phyloP scores from a whole-genome alignment of 1,284 basidiomycete species.

The Fomitopsis schrenkii region DNA sequence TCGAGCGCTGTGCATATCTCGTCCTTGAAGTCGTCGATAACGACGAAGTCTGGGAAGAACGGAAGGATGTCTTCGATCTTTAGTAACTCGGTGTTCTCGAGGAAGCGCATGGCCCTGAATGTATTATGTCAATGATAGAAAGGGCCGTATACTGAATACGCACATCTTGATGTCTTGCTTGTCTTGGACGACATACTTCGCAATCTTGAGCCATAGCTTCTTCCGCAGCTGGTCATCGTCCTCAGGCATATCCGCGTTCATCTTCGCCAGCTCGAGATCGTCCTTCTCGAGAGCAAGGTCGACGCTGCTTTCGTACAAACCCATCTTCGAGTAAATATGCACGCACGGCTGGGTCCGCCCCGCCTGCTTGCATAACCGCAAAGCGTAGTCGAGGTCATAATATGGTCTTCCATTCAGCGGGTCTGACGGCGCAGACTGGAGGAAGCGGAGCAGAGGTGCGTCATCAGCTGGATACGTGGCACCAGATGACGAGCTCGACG shows the following conservation, averaged over 20 bases:
- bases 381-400: slow-evolving; percentile 95
- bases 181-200: slow-evolving; percentile 94
- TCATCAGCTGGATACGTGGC: slow-evolving; percentile 57
- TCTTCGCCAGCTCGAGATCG: slow-evolving; percentile 89
- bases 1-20: slow-evolving; percentile 97
- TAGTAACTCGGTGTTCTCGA: slow-evolving; percentile 90
- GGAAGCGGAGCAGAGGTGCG: slow-evolving; percentile 79
- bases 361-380: slow-evolving; percentile 85
- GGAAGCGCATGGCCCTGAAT: slow-evolving; percentile 88
- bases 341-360: slow-evolving; percentile 89
- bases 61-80: slow-evolving; percentile 99
- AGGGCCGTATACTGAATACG: slow-evolving; percentile 29
- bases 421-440: slow-evolving; percentile 81
- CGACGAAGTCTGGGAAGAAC: slow-evolving; percentile 99
- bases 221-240: slow-evolving; percentile 86
- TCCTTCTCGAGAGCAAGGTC: slow-evolving; percentile 93
- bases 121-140: not conserved
- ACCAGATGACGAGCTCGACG: slow-evolving; percentile 29
- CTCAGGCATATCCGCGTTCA: slow-evolving; percentile 91
- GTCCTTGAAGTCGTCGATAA: slow-evolving; percentile 99
- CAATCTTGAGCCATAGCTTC: slow-evolving; percentile 98
- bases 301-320: slow-evolving; percentile 93
- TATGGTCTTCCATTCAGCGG: slow-evolving; percentile 85
- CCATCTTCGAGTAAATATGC: slow-evolving; percentile 98
- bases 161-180: slow-evolving; percentile 97